These are phyloP conservation scores for Hanseniaspora uvarum DNA, from an alignment of 1,139 yeast genomes.

Conservation along the genomic window DNA sequence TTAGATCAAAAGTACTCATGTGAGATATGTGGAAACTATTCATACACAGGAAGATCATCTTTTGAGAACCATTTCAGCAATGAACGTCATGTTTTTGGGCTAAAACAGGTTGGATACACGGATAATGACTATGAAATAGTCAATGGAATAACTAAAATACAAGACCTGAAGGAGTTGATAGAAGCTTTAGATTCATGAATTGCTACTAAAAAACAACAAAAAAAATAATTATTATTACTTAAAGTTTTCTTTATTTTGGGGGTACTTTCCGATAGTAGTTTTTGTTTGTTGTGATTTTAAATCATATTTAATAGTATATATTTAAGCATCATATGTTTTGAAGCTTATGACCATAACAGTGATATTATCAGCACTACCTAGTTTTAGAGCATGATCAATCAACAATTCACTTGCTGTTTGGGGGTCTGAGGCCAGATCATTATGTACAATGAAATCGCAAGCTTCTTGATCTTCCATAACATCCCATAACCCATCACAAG, in stretches of 20 bases:
- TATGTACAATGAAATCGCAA: constrained; percentile 53
- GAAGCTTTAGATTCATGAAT: constrained; percentile 24
- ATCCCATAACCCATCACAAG: constrained; percentile 96
- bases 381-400: constrained; percentile 67
- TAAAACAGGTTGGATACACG: constrained; percentile 64
- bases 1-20: constrained; percentile 63
- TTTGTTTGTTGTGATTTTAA: background rate
- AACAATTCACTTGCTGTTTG: constrained; percentile 57
- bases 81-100: constrained; percentile 60
- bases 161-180: constrained; percentile 60
- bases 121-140: constrained; percentile 38
- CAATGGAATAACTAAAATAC: constrained; percentile 54
- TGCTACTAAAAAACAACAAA: constrained; percentile 29
- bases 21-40: constrained; percentile 74
- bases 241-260: constrained; percentile 32
- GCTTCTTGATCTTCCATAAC: constrained; percentile 76
- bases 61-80: constrained; percentile 69
- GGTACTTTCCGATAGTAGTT: constrained; percentile 20
- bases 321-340: constrained; percentile 16
- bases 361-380: constrained; percentile 79
- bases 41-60: constrained; percentile 62
- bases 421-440: constrained; percentile 38
- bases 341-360: constrained; percentile 70
- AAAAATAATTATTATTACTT: background rate
- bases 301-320: background rate